Conservation (phyloP, 495 filamentous ascomycete species). For the Xanthoparmelia taractica region DNA sequence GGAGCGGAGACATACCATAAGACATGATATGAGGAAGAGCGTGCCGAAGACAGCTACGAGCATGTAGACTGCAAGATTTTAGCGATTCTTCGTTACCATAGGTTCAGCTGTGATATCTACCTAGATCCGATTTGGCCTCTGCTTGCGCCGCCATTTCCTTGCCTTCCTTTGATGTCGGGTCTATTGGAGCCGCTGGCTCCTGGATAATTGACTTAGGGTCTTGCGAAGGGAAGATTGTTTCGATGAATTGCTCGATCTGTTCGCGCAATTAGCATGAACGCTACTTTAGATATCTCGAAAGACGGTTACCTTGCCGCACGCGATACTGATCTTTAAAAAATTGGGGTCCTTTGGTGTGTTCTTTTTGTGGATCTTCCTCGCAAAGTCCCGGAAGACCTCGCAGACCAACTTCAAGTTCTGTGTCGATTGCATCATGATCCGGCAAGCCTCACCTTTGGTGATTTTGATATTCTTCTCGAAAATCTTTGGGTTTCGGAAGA, state of each 20-base stretch:
- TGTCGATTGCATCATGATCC: conserved; percentile 83
- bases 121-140: conserved; percentile 28
- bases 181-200: conserved; percentile 35
- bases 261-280: conserved; percentile 18
- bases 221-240: conserved; percentile 81
- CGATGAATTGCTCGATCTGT: conserved; percentile 95
- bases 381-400: conserved; percentile 67
- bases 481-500: conserved; percentile 85
- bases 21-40: conserved; percentile 49
- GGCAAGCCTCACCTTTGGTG: conserved; percentile 87
- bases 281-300: not conserved
- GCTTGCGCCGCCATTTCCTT: conserved; percentile 45
- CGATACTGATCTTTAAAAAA: conserved; percentile 84
- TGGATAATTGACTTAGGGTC: conserved; percentile 40
- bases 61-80: conserved; percentile 46
- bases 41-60: conserved; percentile 52
- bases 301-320: conserved; percentile 70
- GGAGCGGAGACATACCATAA: conserved; percentile 52
- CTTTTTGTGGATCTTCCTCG: conserved; percentile 81
- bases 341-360: conserved; percentile 92
- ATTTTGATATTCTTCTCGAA: conserved; percentile 92
- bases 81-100: conserved; percentile 7
- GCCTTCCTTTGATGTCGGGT: conserved; percentile 36
- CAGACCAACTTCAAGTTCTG: conserved; percentile 78
- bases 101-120: conserved; percentile 4